These are phyloP conservation scores for Phytophthora litchii DNA, from an alignment of 352 stramenopile genomes.

Conservation along the genomic window DNA sequence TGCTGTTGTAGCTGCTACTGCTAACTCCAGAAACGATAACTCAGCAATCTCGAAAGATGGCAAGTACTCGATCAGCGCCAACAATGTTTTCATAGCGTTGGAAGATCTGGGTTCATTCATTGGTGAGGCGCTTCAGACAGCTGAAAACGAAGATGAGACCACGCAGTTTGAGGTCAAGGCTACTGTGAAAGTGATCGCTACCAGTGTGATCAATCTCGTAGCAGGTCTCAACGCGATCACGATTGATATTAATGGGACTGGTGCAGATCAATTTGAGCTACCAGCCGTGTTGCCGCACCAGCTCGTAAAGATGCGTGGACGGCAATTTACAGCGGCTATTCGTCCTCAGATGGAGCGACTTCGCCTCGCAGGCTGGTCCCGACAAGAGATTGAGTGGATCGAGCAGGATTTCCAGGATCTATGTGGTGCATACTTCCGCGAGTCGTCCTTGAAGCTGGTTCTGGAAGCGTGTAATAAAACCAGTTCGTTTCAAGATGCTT, in stretches of 20 bases:
- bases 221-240: constrained; percentile 24
- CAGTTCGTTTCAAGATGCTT: constrained; percentile 24
- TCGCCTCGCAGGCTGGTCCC: constrained; percentile 24
- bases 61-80: constrained; percentile 24
- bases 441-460: constrained; percentile 20
- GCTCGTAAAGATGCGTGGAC: constrained; percentile 31
- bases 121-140: constrained; percentile 13
- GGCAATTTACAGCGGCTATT: constrained; percentile 23
- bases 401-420: constrained; percentile 41
- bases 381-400: constrained; percentile 40
- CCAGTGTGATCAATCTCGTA: constrained; percentile 28
- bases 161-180: constrained; percentile 7
- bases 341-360: constrained; percentile 30
- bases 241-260: constrained; percentile 20
- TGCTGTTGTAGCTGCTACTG: constrained; percentile 13
- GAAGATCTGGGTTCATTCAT: constrained; percentile 32
- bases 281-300: constrained; percentile 32
- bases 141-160: constrained; percentile 10
- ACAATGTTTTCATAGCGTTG: constrained; percentile 12
- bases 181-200: constrained; percentile 29
- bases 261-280: constrained; percentile 4
- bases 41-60: constrained; percentile 23
- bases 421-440: constrained; percentile 21
- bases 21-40: constrained; percentile 5
- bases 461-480: constrained; percentile 14